Conservation (phyloP, 2,329 filamentous ascomycete species). For the Penicillium decumbens region DNA sequence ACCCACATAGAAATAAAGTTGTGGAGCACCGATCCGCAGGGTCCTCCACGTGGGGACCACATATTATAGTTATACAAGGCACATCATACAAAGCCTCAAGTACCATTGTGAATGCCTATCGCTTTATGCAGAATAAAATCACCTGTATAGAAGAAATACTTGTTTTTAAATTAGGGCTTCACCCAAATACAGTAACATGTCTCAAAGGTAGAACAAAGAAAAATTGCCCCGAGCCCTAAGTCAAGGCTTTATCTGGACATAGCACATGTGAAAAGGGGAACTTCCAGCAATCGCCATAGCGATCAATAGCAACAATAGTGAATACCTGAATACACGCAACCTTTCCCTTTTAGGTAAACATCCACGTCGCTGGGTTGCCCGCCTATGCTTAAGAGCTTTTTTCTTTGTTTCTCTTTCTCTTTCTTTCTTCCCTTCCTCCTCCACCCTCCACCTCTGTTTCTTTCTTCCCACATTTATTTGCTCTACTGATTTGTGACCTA, state of each 20-base stretch:
- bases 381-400: not conserved
- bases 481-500: not conserved
- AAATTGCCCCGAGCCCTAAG: not conserved
- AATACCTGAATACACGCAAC: not conserved
- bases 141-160: not conserved
- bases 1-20: not conserved
- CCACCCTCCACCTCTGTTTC: not conserved
- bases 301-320: not conserved
- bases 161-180: not conserved
- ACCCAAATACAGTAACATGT: not conserved
- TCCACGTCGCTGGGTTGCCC: not conserved
- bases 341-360: not conserved
- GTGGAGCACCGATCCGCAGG: not conserved
- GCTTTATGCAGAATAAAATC: not conserved
- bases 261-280: not conserved
- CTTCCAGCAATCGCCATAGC: not conserved
- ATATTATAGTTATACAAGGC: not conserved
- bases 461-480: not conserved
- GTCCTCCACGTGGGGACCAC: not conserved
- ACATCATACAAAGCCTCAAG: not conserved
- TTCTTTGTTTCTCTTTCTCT: conserved; percentile 8
- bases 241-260: not conserved
- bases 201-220: not conserved
- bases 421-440: conserved; percentile 3
- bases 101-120: not conserved